These are phyloP conservation scores for Chenopodium berlandieri DNA, from an alignment of 148 eudicot species.

Conservation along the genomic window DNA sequence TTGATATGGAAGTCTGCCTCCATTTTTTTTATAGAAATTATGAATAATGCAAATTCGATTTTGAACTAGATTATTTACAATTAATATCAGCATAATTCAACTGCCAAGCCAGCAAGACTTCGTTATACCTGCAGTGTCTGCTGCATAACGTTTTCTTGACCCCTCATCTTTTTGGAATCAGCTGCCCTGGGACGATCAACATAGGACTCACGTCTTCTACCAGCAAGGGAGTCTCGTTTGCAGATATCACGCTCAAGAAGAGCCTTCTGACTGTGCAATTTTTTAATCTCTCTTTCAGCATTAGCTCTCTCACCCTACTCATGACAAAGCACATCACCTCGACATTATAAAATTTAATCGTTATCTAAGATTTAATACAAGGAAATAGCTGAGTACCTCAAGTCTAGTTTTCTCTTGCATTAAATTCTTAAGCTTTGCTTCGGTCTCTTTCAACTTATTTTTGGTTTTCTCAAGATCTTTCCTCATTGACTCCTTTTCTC, in stretches of 20 bases:
- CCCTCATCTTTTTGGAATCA: constrained; percentile 61
- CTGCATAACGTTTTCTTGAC: constrained; percentile 40
- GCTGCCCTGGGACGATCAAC: constrained; percentile 57
- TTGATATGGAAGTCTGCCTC: constrained; percentile 1
- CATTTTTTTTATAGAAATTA: neutral
- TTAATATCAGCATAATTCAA: neutral
- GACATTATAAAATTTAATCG: constrained; percentile 11
- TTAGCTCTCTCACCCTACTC: constrained; percentile 89
- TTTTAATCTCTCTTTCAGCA: constrained; percentile 80
- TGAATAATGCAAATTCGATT: neutral
- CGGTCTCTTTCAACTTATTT: constrained; percentile 74
- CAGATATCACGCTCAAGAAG: constrained; percentile 80
- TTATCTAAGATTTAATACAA: constrained; percentile 8
- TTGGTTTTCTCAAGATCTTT: constrained; percentile 93
- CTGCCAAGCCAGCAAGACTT: neutral
- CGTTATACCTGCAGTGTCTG: constrained; percentile 55
- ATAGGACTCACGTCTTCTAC: constrained; percentile 70
- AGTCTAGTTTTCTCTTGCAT: constrained; percentile 96
- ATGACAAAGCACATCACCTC: constrained; percentile 10
- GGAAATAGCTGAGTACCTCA: constrained; percentile 52
- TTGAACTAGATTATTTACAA: neutral
- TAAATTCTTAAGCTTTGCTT: constrained; percentile 72
- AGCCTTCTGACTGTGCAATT: constrained; percentile 67
- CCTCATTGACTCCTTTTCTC: constrained; percentile 80
- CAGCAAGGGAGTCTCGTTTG: constrained; percentile 73